These are phyloP conservation scores for Fusarium nelsonii DNA, from an alignment of 2,329 filamentous ascomycete species.

Conservation along the genomic window DNA sequence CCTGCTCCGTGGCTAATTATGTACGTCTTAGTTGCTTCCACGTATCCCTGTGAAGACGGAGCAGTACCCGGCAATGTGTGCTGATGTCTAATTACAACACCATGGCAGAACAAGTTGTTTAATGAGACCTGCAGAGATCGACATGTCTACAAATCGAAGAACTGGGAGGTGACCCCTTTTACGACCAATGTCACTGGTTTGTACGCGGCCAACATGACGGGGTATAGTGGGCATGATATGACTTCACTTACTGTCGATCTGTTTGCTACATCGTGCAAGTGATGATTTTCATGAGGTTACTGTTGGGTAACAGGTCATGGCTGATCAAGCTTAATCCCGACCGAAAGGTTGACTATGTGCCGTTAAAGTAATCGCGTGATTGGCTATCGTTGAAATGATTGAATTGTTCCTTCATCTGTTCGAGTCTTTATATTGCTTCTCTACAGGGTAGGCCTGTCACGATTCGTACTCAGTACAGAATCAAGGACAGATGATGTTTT, in stretches of 20 bases:
- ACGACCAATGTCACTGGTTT: neutral
- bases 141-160: conserved; percentile 6
- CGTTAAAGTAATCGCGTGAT: neutral
- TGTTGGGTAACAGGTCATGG: neutral
- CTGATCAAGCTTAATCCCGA: too few species aligned
- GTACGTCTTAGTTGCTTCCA: conserved; percentile 7
- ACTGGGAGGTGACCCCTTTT: neutral
- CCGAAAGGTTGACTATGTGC: neutral
- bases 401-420: neutral
- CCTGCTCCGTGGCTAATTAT: conserved; percentile 1
- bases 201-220: neutral
- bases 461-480: neutral
- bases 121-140: conserved; percentile 31
- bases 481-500: neutral
- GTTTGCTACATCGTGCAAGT: neutral
- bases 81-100: conserved; percentile 27
- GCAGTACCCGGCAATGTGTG: conserved; percentile 2
- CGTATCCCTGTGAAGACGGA: neutral
- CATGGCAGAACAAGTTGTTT: conserved; percentile 9
- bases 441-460: conserved; percentile 6
- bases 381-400: neutral
- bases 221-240: neutral
- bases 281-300: neutral
- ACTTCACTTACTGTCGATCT: neutral
- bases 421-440: neutral